phyloP scores from a whole-genome alignment of 1,139 yeast species.

The Zygoascus sp. region DNA sequence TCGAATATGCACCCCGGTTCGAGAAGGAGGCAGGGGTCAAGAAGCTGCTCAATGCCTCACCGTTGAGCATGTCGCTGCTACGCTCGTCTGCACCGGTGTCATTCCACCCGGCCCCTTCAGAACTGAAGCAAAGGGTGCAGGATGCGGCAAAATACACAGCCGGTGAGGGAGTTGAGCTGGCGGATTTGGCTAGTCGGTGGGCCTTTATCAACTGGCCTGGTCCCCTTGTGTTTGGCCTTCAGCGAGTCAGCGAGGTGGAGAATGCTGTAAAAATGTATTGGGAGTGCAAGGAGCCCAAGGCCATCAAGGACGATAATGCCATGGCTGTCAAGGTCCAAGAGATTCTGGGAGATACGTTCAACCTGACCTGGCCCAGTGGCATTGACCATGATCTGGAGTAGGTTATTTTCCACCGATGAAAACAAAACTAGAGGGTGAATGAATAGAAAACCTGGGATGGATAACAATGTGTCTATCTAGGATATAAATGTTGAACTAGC shows the following conservation, averaged over 20 bases:
- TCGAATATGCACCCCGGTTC: slow-evolving; percentile 48
- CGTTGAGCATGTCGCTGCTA: slow-evolving; percentile 81
- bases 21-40: slow-evolving; percentile 51
- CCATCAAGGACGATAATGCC: slow-evolving; percentile 39
- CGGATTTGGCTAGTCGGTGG: slow-evolving; percentile 75
- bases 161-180: slow-evolving; percentile 52
- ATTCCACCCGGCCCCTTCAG: slow-evolving; percentile 78
- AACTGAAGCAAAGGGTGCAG: slow-evolving; percentile 52
- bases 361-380: slow-evolving; percentile 75
- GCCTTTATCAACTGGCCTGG: slow-evolving; percentile 63
- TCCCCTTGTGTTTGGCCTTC: slow-evolving; percentile 71
- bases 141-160: slow-evolving; percentile 48
- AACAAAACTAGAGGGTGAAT: too few species aligned
- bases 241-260: slow-evolving; percentile 56
- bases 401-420: neutral
- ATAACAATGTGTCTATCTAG: too few species aligned
- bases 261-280: slow-evolving; percentile 58
- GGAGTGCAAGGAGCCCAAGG: slow-evolving; percentile 39
- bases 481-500: too few species aligned
- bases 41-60: slow-evolving; percentile 70
- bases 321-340: slow-evolving; percentile 45
- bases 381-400: slow-evolving; percentile 36
- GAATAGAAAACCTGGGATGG: too few species aligned
- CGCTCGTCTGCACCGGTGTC: slow-evolving; percentile 61
- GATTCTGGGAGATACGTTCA: slow-evolving; percentile 48